These are phyloP conservation scores for Dendrothele bispora DNA, from an alignment of 768 basidiomycete species.

Conservation along the genomic window DNA sequence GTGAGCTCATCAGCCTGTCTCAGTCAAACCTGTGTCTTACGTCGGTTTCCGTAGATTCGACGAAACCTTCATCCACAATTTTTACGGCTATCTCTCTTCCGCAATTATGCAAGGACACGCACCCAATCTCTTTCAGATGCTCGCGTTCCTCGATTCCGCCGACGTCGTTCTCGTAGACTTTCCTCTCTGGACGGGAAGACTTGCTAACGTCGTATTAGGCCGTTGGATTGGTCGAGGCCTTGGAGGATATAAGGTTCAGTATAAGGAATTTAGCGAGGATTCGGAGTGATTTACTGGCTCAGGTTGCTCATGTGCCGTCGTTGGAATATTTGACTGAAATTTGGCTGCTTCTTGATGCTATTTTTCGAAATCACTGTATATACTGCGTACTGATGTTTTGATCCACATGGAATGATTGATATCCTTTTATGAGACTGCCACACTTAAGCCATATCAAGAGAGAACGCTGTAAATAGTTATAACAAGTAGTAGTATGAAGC, in stretches of 20 bases:
- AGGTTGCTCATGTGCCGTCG: too few species aligned
- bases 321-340: too few species aligned
- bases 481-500: too few species aligned
- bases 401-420: too few species aligned
- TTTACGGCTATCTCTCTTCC: constrained; percentile 23
- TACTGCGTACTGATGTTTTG: too few species aligned
- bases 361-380: too few species aligned
- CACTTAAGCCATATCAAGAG: too few species aligned
- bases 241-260: constrained; percentile 22
- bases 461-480: too few species aligned
- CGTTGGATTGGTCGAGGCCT: constrained; percentile 21
- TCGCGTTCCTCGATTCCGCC: constrained; percentile 24
- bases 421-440: too few species aligned
- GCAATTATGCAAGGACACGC: constrained; percentile 19
- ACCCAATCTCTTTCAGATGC: constrained; percentile 25
- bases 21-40: background rate
- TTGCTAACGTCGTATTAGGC: constrained; percentile 21
- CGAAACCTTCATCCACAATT: constrained; percentile 26
- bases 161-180: constrained; percentile 23
- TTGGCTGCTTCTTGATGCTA: too few species aligned
- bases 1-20: background rate
- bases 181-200: constrained; percentile 18
- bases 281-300: background rate
- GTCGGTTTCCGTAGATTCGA: constrained; percentile 18
- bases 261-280: constrained; percentile 16